phyloP scores from a whole-genome alignment of 2,329 filamentous ascomycete genomes.

The Exophiala dermatitidis region DNA sequence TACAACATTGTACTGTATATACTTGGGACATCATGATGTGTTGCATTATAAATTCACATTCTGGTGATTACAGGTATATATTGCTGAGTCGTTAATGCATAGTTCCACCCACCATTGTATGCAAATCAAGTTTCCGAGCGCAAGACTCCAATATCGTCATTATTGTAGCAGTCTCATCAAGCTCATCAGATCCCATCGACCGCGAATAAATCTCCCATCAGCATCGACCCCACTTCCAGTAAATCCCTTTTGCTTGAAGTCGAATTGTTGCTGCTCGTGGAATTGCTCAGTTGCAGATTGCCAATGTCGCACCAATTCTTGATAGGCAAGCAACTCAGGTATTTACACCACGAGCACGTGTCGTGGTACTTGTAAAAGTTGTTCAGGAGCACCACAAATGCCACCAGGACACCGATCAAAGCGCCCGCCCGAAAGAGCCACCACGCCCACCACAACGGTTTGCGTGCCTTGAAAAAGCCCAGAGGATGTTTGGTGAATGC shows the following conservation, averaged over 20 bases:
- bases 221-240: neutral
- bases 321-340: constrained; percentile 72
- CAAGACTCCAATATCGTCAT: no score
- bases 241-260: constrained; percentile 5
- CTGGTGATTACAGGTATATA: no score
- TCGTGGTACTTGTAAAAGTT: constrained; percentile 81
- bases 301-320: constrained; percentile 41
- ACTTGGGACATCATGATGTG: no score
- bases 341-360: constrained; percentile 87
- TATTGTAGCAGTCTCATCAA: neutral
- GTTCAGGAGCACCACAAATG: constrained; percentile 77
- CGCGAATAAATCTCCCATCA: neutral
- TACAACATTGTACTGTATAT: no score
- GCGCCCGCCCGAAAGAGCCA: constrained; percentile 78
- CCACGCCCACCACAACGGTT: constrained; percentile 95
- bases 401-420: constrained; percentile 70
- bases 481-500: constrained; percentile 46
- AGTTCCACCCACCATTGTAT: no score
- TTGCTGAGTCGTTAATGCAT: no score
- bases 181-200: neutral
- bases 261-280: constrained; percentile 13
- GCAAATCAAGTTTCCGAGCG: no score
- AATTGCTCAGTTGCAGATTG: constrained; percentile 27
- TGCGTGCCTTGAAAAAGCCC: constrained; percentile 85
- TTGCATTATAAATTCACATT: no score